These are phyloP conservation scores for Rhodotorula sp. DNA, from an alignment of 1,284 basidiomycete genomes.

Conservation along the genomic window DNA sequence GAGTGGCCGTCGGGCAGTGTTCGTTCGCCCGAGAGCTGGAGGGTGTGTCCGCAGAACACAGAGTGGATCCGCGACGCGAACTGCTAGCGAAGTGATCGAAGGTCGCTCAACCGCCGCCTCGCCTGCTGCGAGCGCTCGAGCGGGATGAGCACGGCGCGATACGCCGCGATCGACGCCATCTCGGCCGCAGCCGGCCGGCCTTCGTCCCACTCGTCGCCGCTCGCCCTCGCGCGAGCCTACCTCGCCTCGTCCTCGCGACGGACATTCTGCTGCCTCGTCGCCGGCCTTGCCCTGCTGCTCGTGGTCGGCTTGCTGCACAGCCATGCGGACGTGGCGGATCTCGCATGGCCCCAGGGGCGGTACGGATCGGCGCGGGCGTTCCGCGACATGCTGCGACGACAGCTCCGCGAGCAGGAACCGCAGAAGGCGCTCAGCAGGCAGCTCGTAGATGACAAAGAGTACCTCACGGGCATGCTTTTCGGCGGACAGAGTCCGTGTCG, in stretches of 20 bases:
- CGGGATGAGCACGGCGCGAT: background rate
- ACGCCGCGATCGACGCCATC: background rate
- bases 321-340: background rate
- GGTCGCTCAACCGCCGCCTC: background rate
- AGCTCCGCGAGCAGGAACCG: background rate
- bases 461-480: slow-evolving; percentile 1
- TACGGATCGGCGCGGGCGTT: background rate
- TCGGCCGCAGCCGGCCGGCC: background rate
- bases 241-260: background rate
- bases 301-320: background rate
- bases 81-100: too few species aligned
- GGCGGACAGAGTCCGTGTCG: background rate
- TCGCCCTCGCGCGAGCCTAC: background rate
- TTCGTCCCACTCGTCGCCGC: background rate
- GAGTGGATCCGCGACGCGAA: too few species aligned
- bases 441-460: background rate
- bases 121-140: background rate
- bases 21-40: too few species aligned
- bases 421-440: background rate
- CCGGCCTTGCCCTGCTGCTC: background rate
- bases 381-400: background rate
- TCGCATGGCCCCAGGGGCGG: background rate
- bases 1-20: too few species aligned
- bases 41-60: too few species aligned
- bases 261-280: background rate